These are phyloP conservation scores for Mucor saturninus DNA, from an alignment of 371 early-diverging fungal species.

Conservation along the genomic window DNA sequence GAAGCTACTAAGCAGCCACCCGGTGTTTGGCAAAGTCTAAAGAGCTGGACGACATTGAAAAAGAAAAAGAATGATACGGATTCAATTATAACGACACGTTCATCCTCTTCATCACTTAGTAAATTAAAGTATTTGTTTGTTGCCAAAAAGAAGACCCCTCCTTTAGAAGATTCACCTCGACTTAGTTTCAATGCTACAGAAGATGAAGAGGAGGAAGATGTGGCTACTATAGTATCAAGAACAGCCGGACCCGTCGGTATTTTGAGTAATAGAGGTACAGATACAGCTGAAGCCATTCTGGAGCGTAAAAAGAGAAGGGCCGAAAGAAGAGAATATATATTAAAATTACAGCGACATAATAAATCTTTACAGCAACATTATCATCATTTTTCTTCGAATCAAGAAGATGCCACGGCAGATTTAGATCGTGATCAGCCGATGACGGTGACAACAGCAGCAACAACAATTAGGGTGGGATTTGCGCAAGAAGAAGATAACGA, in stretches of 20 bases:
- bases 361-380: conserved; percentile 2
- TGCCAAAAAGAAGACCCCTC: conserved; percentile 4
- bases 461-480: conserved; percentile 3
- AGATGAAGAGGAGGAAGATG: conserved; percentile 5
- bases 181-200: neutral
- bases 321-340: conserved; percentile 30
- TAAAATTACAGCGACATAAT: conserved; percentile 20
- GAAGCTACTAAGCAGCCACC: neutral
- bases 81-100: conserved; percentile 35
- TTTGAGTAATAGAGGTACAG: conserved; percentile 32
- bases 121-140: conserved; percentile 14
- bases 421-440: conserved; percentile 13
- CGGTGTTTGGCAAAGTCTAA: conserved; percentile 36
- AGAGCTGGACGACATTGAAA: conserved; percentile 22
- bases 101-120: conserved; percentile 24
- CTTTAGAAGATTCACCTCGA: neutral
- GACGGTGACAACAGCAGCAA: neutral
- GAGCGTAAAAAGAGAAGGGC: conserved; percentile 30
- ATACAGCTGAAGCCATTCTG: conserved; percentile 31
- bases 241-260: conserved; percentile 25
- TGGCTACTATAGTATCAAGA: conserved; percentile 4
- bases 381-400: neutral
- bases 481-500: conserved; percentile 5
- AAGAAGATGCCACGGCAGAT: neutral
- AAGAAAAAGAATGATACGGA: conserved; percentile 26